Percentiles rank a stretch among this genome's conserved stretches.
These are phyloP conservation scores for Saccharomyces kudriavzevii DNA, from an alignment of 805 yeast genomes.

Conservation along the genomic window DNA sequence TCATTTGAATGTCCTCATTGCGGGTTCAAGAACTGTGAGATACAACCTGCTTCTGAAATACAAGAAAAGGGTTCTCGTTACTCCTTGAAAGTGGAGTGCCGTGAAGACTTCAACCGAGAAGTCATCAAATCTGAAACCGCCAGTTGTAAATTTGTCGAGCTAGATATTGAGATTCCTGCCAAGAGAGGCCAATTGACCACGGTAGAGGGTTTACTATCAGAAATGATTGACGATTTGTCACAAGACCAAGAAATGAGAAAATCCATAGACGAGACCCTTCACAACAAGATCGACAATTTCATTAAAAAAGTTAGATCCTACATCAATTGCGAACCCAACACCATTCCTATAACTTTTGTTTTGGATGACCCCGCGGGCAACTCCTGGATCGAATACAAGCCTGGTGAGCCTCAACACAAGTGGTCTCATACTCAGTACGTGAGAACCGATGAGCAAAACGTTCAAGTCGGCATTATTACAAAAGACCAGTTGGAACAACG, in stretches of 20 bases:
- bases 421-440: slow-evolving; percentile 80
- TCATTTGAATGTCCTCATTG: slow-evolving; percentile 96
- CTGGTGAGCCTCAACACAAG: slow-evolving; percentile 81
- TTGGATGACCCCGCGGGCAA: slow-evolving; percentile 95
- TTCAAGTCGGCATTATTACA: slow-evolving; percentile 70
- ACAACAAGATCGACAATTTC: slow-evolving; percentile 66
- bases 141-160: slow-evolving; percentile 65
- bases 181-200: slow-evolving; percentile 89
- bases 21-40: slow-evolving; percentile 80
- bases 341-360: slow-evolving; percentile 67
- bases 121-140: slow-evolving; percentile 88
- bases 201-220: slow-evolving; percentile 78
- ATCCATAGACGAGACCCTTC: slow-evolving; percentile 62
- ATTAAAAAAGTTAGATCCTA: slow-evolving; percentile 51
- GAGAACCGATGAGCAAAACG: slow-evolving; percentile 84
- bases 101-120: slow-evolving; percentile 78
- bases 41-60: slow-evolving; percentile 91
- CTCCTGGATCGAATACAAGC: slow-evolving; percentile 87
- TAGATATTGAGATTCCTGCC: slow-evolving; percentile 92
- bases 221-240: slow-evolving; percentile 73
- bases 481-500: slow-evolving; percentile 43
- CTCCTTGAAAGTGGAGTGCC: slow-evolving; percentile 55
- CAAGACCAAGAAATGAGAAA: slow-evolving; percentile 78
- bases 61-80: slow-evolving; percentile 82
- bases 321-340: slow-evolving; percentile 57